Conservation (phyloP, 129 eudicot species). For the Mikania micrantha region DNA sequence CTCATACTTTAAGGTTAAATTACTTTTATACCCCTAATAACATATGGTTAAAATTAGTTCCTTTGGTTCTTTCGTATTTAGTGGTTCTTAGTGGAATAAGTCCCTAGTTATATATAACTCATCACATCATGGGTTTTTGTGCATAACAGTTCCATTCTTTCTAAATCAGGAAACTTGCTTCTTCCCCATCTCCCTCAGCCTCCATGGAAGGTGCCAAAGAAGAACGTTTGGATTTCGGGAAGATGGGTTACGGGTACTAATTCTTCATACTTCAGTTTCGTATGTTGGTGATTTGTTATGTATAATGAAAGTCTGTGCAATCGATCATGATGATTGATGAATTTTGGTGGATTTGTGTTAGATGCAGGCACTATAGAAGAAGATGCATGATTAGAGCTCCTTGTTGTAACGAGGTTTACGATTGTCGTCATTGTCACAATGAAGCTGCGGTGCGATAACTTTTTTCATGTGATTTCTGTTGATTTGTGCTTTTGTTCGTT, state of each 20-base stretch:
- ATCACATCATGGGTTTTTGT: conserved; percentile 18
- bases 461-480: not conserved
- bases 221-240: conserved; percentile 92
- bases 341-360: conserved; percentile 19
- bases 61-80: too few species aligned
- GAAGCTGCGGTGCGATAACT: conserved; percentile 58
- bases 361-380: conserved; percentile 95
- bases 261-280: not conserved
- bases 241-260: conserved; percentile 91
- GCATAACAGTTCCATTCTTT: conserved; percentile 5
- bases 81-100: too few species aligned
- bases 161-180: conserved; percentile 22
- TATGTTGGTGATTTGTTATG: not conserved
- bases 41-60: too few species aligned
- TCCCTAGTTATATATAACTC: not conserved
- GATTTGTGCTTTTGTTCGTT: not conserved
- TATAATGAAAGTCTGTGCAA: not conserved
- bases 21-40: too few species aligned
- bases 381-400: conserved; percentile 97
- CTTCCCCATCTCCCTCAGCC: conserved; percentile 24
- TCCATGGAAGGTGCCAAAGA: conserved; percentile 57
- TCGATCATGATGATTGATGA: not conserved
- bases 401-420: conserved; percentile 88
- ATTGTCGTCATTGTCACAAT: conserved; percentile 97
- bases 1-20: too few species aligned